Percentiles rank a stretch among this genome's conserved stretches.
These are phyloP conservation scores for Ogataea wickerhamii DNA, from an alignment of 805 yeast genomes.

Conservation along the genomic window DNA sequence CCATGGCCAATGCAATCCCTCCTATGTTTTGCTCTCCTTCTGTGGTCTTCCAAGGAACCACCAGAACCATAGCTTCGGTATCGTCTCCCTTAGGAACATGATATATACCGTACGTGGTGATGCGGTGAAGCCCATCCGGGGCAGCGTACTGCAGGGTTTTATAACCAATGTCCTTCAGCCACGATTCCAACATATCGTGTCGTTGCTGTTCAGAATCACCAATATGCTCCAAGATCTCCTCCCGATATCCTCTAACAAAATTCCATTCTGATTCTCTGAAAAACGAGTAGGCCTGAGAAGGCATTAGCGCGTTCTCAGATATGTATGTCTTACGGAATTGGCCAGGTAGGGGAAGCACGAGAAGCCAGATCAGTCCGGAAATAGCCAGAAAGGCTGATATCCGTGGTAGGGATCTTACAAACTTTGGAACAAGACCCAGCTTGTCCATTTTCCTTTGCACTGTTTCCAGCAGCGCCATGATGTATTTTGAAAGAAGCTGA, in stretches of 20 bases:
- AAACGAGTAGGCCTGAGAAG: constrained; percentile 90
- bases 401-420: constrained; percentile 40
- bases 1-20: constrained; percentile 69
- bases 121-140: constrained; percentile 8
- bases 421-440: constrained; percentile 44
- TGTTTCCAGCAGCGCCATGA: constrained; percentile 46
- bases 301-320: constrained; percentile 94
- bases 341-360: constrained; percentile 72
- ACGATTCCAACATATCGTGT: constrained; percentile 45
- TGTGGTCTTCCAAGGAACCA: constrained; percentile 80
- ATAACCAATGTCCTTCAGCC: constrained; percentile 73
- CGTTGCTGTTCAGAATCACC: constrained; percentile 31
- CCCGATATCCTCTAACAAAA: constrained; percentile 77
- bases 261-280: constrained; percentile 96
- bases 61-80: constrained; percentile 89
- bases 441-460: constrained; percentile 41
- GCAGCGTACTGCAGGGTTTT: constrained; percentile 47
- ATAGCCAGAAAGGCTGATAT: constrained; percentile 41
- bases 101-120: constrained; percentile 65
- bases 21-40: constrained; percentile 69
- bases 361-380: constrained; percentile 55
- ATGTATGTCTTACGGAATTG: constrained; percentile 80
- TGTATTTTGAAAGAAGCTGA: not conserved
- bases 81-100: constrained; percentile 96
- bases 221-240: constrained; percentile 45